Base-by-base conservation (phyloP, 768 basidiomycete genomes). In the Boletus huronensis region DNA sequence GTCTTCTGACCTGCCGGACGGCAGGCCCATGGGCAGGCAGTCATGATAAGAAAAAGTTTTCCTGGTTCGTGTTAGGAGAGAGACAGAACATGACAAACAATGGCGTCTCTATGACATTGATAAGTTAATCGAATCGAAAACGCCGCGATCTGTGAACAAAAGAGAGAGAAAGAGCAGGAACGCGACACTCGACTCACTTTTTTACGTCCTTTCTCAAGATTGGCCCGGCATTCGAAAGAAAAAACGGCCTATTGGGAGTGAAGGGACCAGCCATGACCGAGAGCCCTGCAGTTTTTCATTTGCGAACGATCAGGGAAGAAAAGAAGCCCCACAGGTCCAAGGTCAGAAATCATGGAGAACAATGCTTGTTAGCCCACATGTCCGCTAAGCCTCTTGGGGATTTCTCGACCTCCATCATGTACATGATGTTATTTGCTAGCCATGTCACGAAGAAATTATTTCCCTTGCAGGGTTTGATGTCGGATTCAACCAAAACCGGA, bases 191-290 rank as follows among this genome's bases (percentile, higher is more conserved):
- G 8, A 54, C 58, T 21, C 53, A 66, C 61, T 19, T 53, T 52
- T 60, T 67, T 67, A 65, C 61, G 56, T 67, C 46, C 19, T 21
- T 21, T 49, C 13, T 48, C 8, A 36, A 36, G 31, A 46, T 46
- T 43, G 42, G 29, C n/a, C n/a, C n/a, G n/a, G n/a, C 16, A 17
- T 47, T 29, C 14, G 32, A 41, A 42, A 53, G 28, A 35, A 34
- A 35, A 34, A 40, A 41, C 31, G 42, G 34, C 43, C 35, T 34
- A 17, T 25, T 41, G 26, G n/a, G 36, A 36, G 51, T 28, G 40
- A 48, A 36, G 29, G 19, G 23, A 42, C 39, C 21, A 43, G 19
- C 21, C 6, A 23, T 26, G 28, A 23, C 44, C 45, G 34, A 31
- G 38, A 41, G 17, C 19, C 61, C 19, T 54, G 52, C 50, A 32